A percentile compares a stretch with the other conserved stretches of the same genome.
Evolutionary conservation across 805 yeast genomes (phyloP).

Genomic region (Candida ipomoeae): DNA sequence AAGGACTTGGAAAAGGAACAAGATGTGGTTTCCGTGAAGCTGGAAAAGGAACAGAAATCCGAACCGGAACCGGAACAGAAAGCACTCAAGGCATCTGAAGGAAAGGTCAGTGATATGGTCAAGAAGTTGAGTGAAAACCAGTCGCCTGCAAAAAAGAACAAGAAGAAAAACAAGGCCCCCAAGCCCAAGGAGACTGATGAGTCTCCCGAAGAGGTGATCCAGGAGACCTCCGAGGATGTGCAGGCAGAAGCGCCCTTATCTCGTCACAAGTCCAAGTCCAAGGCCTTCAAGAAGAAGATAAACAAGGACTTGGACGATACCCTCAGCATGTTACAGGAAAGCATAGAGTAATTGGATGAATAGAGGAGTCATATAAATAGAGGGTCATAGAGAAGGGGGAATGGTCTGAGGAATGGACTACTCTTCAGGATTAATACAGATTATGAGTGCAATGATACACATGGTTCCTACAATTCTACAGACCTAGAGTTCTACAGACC

Average conservation of each 20-base stretch:
- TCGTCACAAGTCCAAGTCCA: constrained; percentile 30
- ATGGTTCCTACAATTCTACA: too few species aligned
- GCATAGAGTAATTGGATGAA: constrained; percentile 18
- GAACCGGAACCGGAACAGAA: neutral
- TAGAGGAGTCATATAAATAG: too few species aligned
- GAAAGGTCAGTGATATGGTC: neutral
- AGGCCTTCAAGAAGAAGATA: constrained; percentile 31
- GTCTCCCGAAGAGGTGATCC: neutral
- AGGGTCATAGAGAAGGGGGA: too few species aligned
- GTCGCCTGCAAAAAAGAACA: neutral
- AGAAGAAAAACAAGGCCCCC: neutral
- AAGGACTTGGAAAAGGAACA: neutral
- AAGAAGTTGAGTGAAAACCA: neutral
- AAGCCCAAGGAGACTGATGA: neutral
- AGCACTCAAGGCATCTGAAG: too few species aligned
- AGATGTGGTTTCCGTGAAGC: neutral
- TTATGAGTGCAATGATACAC: too few species aligned
- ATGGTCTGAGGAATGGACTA: too few species aligned
- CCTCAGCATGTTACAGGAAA: constrained; percentile 37
- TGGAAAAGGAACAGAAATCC: neutral
- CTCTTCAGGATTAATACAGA: too few species aligned
- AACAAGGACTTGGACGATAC: constrained; percentile 35
- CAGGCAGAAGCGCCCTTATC: constrained; percentile 17
- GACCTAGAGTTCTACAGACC: too few species aligned
- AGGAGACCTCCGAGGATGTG: constrained; percentile 13